Evolutionary conservation across 2,329 filamentous ascomycete genomes (phyloP), one percentile per base, ranked within the genome.

Genomic region (Plectosphaerella cucumerina): DNA sequence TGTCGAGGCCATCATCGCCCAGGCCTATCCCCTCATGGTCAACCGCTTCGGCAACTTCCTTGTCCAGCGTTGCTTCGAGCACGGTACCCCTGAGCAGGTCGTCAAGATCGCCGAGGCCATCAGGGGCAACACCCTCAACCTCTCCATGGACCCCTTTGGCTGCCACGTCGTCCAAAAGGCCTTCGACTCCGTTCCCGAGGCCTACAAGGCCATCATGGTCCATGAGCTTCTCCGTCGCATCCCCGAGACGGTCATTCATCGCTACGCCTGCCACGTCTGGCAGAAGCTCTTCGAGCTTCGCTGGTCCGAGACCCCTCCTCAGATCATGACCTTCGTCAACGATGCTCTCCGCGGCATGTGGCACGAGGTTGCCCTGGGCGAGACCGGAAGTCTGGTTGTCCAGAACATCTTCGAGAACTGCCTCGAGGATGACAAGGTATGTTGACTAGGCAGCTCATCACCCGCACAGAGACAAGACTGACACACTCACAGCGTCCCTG

Each of bases 371-470:
- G 95, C 95, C 20, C 76, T 97, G 48, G 94, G 94, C 34, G 94
- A 99, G 75, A 99, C 95, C 11, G 94, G 94, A 54, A 99, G 94
- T 68, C 78, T 99, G 60, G 94, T 99, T 44, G 95, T 99, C 46
- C 94, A 99, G 71, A 99, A 99, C 68, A 99, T 99, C 65, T 99
- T 99, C 68, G 94, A 99, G 74, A 99, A 99, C 64, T 99, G 94
- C 63, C 81, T 97, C 26, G 95, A 99, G 65, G 93, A 97, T 63
- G 94, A 99, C 73, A 99, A 99, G 85, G 91, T 93, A 75, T 57
- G 75, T 64, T 39, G 15, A 3, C 3, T 10, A 37, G 3, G n/a
- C n/a, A n/a, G 20, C 33, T 8, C 12, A 17, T 22, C 34, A 37
- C 51, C 53, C 15, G 56, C 48, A 42, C 15, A 21, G 34, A 35